Evolutionary conservation across 2,329 filamentous ascomycete species (phyloP).

Genomic region (Parastagonospora avenae): DNA sequence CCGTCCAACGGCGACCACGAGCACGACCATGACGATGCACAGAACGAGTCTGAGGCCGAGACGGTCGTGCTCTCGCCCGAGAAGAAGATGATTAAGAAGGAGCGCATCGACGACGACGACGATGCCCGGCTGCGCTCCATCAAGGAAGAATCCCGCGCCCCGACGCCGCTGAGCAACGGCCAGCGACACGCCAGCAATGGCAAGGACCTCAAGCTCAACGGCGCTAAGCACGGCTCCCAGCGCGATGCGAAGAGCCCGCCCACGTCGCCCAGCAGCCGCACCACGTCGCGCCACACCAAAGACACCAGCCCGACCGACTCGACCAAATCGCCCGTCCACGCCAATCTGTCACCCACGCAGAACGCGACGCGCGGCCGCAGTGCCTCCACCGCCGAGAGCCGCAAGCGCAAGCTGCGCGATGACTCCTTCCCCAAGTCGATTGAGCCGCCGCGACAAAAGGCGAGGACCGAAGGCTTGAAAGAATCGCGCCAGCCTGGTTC

Average conservation of each 20-base stretch:
- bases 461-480: constrained; percentile 43
- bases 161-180: constrained; percentile 33
- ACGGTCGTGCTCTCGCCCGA: constrained; percentile 53
- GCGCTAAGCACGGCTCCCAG: constrained; percentile 35
- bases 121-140: constrained; percentile 28
- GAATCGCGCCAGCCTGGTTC: constrained; percentile 41
- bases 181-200: constrained; percentile 29
- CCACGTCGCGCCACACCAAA: constrained; percentile 41
- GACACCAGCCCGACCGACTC: constrained; percentile 41
- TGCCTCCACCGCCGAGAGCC: constrained; percentile 44
- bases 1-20: constrained; percentile 31
- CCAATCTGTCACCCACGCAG: constrained; percentile 33
- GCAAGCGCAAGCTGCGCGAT: constrained; percentile 49
- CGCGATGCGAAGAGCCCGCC: constrained; percentile 41
- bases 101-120: constrained; percentile 42
- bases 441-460: constrained; percentile 48
- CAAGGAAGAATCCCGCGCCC: constrained; percentile 33
- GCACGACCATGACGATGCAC: constrained; percentile 38
- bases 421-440: constrained; percentile 40
- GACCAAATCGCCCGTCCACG: constrained; percentile 30
- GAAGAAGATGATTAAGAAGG: constrained; percentile 48
- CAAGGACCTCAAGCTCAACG: constrained; percentile 32
- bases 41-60: constrained; percentile 56
- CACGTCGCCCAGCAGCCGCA: constrained; percentile 44
- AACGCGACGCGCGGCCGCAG: constrained; percentile 42